Base-by-base conservation (phyloP, 768 basidiomycete genomes). In the Peribolospora kevripleyi region DNA sequence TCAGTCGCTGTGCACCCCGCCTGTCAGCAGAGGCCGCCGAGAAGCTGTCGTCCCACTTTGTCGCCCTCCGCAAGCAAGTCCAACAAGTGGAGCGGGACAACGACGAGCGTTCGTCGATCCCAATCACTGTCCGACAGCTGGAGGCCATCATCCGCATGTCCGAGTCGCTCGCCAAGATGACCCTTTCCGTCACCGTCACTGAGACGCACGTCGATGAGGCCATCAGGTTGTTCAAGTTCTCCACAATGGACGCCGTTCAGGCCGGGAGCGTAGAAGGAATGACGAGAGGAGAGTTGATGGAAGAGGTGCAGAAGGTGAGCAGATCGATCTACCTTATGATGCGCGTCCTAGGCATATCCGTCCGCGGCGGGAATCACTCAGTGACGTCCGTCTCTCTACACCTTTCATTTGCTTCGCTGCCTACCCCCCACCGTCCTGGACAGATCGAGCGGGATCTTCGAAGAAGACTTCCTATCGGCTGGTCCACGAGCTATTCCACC, bases 111-210 rank as follows among this genome's bases (percentile, higher is more conserved):
- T 90, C 86, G 62, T 93, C 91, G 1, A 97, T 98, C 59, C 93
- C 93, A 1, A 98, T 98, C 60, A 98, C 93, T 25, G 74, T 97
- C 63, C 88, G 88, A 53, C 93, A 98, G 79, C 74, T 98, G 4
- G 93, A 98, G 71, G 93, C 93, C 46, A 90, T 98, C 65, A 88
- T 97, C 65, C 88, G 93, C 42, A 97, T 97, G 65, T 97, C 93
- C 2, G 93, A 98, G 66, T 82, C 91, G 3, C 72, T 95, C 14
- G 90, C 91, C 9, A 98, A 97, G 65, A 76, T 95, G 69, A 87
- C 87, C 3, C 73, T 98, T 11, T 81, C 82, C 0, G 74, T 85
- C 0, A 74, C 79, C 3, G 93, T 97, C 3, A 79, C 81, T 62
- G 81, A 81, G 50, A 81, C 90, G 65, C 90, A 98, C 61, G 91